Evolutionary conservation across 2,329 filamentous ascomycete species (phyloP), one percentile per base, ranked within the genome.

Genomic region (Aspergillus bombycis): DNA sequence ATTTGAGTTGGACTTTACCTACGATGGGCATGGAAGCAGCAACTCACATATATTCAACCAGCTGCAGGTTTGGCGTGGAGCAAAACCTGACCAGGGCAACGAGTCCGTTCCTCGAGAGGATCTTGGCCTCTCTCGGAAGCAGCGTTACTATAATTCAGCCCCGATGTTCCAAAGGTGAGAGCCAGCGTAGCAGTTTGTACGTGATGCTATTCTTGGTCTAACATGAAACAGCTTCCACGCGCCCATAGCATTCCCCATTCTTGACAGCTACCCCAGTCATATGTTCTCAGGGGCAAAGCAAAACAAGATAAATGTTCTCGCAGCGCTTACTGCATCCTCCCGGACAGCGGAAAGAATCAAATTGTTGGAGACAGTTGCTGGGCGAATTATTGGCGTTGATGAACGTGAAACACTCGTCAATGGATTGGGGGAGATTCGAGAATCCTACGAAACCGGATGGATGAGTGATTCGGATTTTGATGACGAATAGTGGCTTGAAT

Each of bases 361-460:
- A 72, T 77, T 79, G 2, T 79, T 96, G 32, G 88, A 91, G 68
- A 80, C 84, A 26, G 83, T 90, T 14, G 88, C 91, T 14, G 80
- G 85, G 19, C 85, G 89, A 65, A 83, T 62, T 77, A 83, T 94
- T 19, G 82, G 84, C 0, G 71, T 94, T 3, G 92, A 96, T 64
- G 94, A 98, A 72, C 86, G 94, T 48, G 95, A 99, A 78, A 83
- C 84, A 2, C 82, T 98, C n/a, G 87, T 88, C 53, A 95, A 96
- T 73, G 89, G 91, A 14, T 82, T 99, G 45, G 88, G 91, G 28
- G 90, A 91, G 64, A 89, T 98, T 71, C 90, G 91, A 1, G 94
- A 97, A 72, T 91, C 91, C 64, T 98, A 97, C 75, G 89, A 92
- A 69, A 92, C 95, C 65, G 93, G 93, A 1, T 97, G 92, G 91